phyloP scores from a whole-genome alignment of 495 filamentous ascomycete genomes.

The Podospora pseudocomata region DNA sequence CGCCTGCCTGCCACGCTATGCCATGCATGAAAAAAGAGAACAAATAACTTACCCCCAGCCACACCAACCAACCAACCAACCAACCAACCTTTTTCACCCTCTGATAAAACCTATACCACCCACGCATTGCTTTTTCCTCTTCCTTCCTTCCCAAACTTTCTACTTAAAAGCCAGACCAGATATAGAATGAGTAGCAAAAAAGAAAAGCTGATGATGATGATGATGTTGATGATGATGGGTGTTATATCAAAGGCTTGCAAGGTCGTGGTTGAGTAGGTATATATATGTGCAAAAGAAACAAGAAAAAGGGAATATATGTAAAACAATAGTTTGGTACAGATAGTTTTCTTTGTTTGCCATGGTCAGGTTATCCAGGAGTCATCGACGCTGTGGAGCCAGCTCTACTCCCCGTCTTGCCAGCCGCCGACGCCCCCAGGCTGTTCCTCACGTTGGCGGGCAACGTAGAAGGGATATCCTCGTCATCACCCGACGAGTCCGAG shows the following conservation, averaged over 20 bases:
- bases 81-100: not conserved
- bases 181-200: not conserved
- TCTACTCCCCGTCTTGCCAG: conserved; percentile 1
- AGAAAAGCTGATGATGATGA: not conserved
- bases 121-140: not conserved
- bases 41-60: not conserved
- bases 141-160: not conserved
- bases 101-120: not conserved
- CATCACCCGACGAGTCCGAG: conserved; percentile 28
- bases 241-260: too few species aligned
- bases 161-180: not conserved
- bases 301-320: too few species aligned
- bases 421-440: conserved; percentile 11
- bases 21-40: not conserved
- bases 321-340: too few species aligned
- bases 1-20: not conserved
- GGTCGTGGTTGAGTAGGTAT: too few species aligned
- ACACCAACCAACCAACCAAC: too few species aligned
- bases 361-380: not conserved
- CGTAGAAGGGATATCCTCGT: conserved; percentile 43
- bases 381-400: conserved; percentile 2
- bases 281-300: not conserved
- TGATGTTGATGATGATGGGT: not conserved
- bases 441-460: conserved; percentile 31
- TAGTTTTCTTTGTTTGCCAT: not conserved